These are phyloP conservation scores for Termitomyces heimii DNA, from an alignment of 768 basidiomycete species.

Conservation along the genomic window DNA sequence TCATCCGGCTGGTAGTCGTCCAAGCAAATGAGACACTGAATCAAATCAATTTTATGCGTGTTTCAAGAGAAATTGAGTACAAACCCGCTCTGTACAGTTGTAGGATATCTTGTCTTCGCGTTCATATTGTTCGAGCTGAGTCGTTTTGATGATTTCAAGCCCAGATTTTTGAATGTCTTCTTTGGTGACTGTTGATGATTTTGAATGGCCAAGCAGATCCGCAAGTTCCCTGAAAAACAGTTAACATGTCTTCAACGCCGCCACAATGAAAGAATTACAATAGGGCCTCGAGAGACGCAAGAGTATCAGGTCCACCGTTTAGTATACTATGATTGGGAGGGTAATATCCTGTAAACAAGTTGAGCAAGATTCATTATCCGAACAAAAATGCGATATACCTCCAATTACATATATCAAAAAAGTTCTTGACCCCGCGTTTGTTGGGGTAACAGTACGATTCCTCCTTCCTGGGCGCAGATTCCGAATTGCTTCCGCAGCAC, in stretches of 20 bases:
- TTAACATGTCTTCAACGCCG: neutral
- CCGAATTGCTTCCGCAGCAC: conserved; percentile 58
- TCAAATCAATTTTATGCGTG: neutral
- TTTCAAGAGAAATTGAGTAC: conserved; percentile 18
- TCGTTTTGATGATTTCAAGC: conserved; percentile 64
- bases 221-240: conserved; percentile 59
- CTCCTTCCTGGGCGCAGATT: conserved; percentile 40
- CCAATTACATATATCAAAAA: conserved; percentile 91
- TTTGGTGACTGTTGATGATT: conserved; percentile 75
- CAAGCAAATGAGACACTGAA: conserved; percentile 78
- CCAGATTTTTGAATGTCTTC: conserved; percentile 86
- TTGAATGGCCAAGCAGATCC: conserved; percentile 76
- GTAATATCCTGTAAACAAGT: conserved; percentile 65
- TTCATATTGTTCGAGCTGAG: conserved; percentile 48
- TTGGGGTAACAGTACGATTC: conserved; percentile 6
- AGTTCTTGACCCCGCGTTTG: conserved; percentile 48
- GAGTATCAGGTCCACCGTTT: conserved; percentile 60
- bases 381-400: conserved; percentile 32
- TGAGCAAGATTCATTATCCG: conserved; percentile 5
- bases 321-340: conserved; percentile 87
- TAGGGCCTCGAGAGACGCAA: conserved; percentile 77
- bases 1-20: conserved; percentile 80
- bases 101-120: conserved; percentile 57
- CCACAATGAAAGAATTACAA: conserved; percentile 37
- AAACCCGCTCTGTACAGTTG: conserved; percentile 77